Evolutionary conservation across 2,329 filamentous ascomycete genomes (phyloP), one percentile per base, ranked within the genome.

Genomic region (Penicillium sp.): DNA sequence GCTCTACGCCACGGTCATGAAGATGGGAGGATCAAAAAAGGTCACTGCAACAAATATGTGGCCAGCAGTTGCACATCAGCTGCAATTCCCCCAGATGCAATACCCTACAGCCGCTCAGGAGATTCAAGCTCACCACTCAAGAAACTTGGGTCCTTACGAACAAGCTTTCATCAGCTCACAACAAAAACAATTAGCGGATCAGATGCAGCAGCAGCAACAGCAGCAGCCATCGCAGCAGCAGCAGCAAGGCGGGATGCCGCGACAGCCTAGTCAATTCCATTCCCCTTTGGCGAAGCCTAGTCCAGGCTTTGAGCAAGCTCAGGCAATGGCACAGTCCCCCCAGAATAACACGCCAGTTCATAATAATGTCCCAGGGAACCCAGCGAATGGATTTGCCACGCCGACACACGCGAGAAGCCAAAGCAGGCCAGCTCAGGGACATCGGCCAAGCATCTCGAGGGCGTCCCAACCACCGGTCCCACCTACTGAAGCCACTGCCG

Each of bases 121-220:
- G 62, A 72, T 97, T 56, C 78, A 86, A 64, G 80, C 82, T 28
- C 81, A 90, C 7, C 96, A 94, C 72, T 87, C 91, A 65, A 81
- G 84, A 35, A 91, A 92, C 62, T 76, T 97, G 6, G 76, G 83
- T 26, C 83, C 86, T 31, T 97, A 96, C 61, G 92, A 97, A 69
- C 77, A 76, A 61, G 75, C 73, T 25, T 74, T 75, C 61, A 70
- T 80, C 47, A 75, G 67, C 45, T 72, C 69, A 2, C 77, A 78
- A 44, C 76, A 78, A 57, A 77, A 77, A 48, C 74, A 72, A 49
- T 72, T 76, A 54, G 71, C 36, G 17, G 46, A 49, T 10, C 46
- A 50, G 7, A 50, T 50, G 48, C 48, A 50, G 28, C 47, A 42
- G n/a, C 42, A 44, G 4, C 42, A 44, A 2, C 41, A 72, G 11